Conservation (phyloP, 1,284 basidiomycete species). For the Ustilago cynodontis region DNA sequence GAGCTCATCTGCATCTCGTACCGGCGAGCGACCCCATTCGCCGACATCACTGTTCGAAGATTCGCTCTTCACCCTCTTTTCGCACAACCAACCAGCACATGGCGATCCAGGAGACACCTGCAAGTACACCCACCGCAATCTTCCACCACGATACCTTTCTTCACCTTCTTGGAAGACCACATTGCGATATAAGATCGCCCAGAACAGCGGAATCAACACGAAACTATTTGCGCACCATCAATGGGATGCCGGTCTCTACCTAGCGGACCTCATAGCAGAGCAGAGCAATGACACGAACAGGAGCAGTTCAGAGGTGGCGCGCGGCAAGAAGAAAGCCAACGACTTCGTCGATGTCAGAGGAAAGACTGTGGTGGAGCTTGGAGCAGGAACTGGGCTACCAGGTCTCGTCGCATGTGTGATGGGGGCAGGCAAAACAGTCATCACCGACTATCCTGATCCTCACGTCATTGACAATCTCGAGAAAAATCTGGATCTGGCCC, state of each 20-base stretch:
- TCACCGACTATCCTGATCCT: slow-evolving; percentile 55
- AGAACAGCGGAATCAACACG: slow-evolving; percentile 55
- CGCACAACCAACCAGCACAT: slow-evolving; percentile 59
- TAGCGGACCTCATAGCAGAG: slow-evolving; percentile 55
- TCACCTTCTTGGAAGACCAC: background rate
- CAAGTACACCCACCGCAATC: slow-evolving; percentile 43
- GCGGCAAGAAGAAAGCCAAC: slow-evolving; percentile 6
- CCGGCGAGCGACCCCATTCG: slow-evolving; percentile 19
- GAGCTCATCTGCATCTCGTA: background rate
- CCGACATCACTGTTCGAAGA: slow-evolving; percentile 59
- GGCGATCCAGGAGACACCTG: slow-evolving; percentile 59
- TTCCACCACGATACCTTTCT: slow-evolving; percentile 38
- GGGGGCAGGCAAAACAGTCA: slow-evolving; percentile 42
- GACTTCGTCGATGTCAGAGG: slow-evolving; percentile 48
- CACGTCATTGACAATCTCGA: slow-evolving; percentile 42
- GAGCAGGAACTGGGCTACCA: slow-evolving; percentile 63
- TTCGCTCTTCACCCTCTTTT: slow-evolving; percentile 62
- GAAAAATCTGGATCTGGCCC: slow-evolving; percentile 31
- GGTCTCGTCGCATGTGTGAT: slow-evolving; percentile 50
- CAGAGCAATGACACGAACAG: slow-evolving; percentile 2
- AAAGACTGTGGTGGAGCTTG: slow-evolving; percentile 55
- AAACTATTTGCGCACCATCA: slow-evolving; percentile 66
- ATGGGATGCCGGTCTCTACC: slow-evolving; percentile 65
- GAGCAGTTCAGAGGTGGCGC: background rate
- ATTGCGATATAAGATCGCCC: slow-evolving; percentile 52